Conservation (phyloP, 495 filamentous ascomycete species). For the Jackrogersella minutella region DNA sequence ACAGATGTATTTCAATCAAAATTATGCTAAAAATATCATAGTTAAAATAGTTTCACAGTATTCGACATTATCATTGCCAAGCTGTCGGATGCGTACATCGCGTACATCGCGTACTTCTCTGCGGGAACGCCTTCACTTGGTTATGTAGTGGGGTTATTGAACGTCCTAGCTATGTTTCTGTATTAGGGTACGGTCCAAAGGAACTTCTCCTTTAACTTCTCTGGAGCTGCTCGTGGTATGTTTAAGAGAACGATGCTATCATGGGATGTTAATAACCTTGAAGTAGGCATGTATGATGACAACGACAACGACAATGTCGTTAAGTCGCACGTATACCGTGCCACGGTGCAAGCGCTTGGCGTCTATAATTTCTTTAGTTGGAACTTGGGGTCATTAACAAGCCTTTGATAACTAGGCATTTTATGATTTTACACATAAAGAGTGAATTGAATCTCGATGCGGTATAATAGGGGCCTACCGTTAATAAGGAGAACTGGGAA, state of each 20-base stretch:
- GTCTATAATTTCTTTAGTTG: neutral
- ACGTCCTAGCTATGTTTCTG: neutral
- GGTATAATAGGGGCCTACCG: no score
- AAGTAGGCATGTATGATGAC: neutral
- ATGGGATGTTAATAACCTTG: neutral
- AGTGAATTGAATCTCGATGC: no score
- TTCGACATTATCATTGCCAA: constrained; percentile 48
- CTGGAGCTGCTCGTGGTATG: neutral
- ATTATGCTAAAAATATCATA: no score
- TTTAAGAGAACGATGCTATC: neutral
- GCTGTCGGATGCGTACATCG: constrained; percentile 51
- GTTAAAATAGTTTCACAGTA: no score
- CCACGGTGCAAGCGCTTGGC: neutral
- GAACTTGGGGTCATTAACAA: neutral
- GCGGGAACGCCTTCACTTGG: constrained; percentile 49
- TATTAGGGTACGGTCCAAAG: neutral
- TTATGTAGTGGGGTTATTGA: constrained; percentile 47
- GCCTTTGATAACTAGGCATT: no score
- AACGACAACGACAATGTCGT: neutral
- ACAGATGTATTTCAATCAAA: no score
- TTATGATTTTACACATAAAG: no score
- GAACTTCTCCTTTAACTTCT: neutral
- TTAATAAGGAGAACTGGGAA: no score
- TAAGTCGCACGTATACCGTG: neutral
- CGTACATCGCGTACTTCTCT: constrained; percentile 52